phyloP scores from a whole-genome alignment of 495 filamentous ascomycete genomes.

The Aspergillus indologenus region DNA sequence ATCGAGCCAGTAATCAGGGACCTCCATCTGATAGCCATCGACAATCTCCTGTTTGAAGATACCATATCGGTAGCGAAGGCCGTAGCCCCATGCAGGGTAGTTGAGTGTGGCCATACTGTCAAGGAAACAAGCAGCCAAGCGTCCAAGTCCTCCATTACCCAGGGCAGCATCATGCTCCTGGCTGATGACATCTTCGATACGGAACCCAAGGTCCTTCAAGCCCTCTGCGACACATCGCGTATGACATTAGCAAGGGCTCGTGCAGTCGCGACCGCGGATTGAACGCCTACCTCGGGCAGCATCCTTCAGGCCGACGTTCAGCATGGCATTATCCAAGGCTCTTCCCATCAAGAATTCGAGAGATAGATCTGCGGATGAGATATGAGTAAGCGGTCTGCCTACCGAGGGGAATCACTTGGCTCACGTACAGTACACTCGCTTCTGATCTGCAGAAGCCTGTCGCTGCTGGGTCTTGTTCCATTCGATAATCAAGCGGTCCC shows the following conservation, averaged over 20 bases:
- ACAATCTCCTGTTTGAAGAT: slow-evolving; percentile 99
- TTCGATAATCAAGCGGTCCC: slow-evolving; percentile 87
- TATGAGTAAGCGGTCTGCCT: not conserved
- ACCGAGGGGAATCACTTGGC: not conserved
- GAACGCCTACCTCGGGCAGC: slow-evolving; percentile 62
- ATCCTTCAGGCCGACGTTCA: slow-evolving; percentile 88
- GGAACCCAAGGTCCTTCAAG: slow-evolving; percentile 84
- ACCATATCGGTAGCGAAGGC: slow-evolving; percentile 89
- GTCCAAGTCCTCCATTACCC: slow-evolving; percentile 92
- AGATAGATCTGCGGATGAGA: slow-evolving; percentile 62
- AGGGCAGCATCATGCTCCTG: slow-evolving; percentile 97
- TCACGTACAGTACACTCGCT: slow-evolving; percentile 79
- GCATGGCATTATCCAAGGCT: slow-evolving; percentile 96
- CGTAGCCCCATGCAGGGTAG: slow-evolving; percentile 96
- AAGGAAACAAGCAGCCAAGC: slow-evolving; percentile 92
- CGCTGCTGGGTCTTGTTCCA: slow-evolving; percentile 98
- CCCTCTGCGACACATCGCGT: slow-evolving; percentile 53
- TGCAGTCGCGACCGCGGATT: not conserved
- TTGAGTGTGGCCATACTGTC: slow-evolving; percentile 93
- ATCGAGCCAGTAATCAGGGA: slow-evolving; percentile 98
- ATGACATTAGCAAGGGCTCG: not conserved
- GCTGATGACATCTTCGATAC: slow-evolving; percentile 90
- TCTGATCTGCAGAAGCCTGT: slow-evolving; percentile 85
- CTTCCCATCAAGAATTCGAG: slow-evolving; percentile 97
- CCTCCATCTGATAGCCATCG: slow-evolving; percentile 94